Percentiles rank a stretch among this genome's conserved stretches.
These are phyloP conservation scores for Posidonia australis DNA, from an alignment of 106 monocot genomes.

Conservation along the genomic window DNA sequence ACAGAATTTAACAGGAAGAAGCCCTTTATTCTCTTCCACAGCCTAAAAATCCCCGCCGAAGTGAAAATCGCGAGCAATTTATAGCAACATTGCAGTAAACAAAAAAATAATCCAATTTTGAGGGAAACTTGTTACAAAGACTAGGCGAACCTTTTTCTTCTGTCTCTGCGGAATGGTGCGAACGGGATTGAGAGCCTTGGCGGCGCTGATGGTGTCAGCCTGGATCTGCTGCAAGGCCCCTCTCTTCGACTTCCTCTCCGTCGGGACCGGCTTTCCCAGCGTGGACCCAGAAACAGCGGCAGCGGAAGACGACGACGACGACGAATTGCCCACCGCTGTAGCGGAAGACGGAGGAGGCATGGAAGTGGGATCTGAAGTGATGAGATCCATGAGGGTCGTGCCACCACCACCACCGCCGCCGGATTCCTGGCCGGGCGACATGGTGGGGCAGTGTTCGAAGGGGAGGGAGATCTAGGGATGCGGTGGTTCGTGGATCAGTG, in stretches of 20 bases:
- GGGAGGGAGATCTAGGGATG: neutral
- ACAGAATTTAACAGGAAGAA: neutral
- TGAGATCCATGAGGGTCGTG: slow-evolving; percentile 80
- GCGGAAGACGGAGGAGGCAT: slow-evolving; percentile 4
- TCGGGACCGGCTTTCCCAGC: slow-evolving; percentile 50
- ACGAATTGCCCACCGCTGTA: no score
- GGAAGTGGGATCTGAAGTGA: slow-evolving; percentile 66
- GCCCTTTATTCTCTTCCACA: neutral
- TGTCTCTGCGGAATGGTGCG: slow-evolving; percentile 42
- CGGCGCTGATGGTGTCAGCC: slow-evolving; percentile 86
- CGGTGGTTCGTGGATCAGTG: neutral
- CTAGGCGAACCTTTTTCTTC: slow-evolving; percentile 46
- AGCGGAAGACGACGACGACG: slow-evolving; percentile 5
- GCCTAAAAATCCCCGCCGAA: neutral
- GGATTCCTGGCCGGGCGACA: slow-evolving; percentile 59
- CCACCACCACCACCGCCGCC: slow-evolving; percentile 13
- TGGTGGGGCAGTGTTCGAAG: slow-evolving; percentile 3
- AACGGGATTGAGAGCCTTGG: slow-evolving; percentile 89
- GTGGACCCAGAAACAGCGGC: slow-evolving; percentile 14
- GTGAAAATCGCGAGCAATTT: neutral
- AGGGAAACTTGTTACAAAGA: neutral
- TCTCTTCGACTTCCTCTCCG: slow-evolving; percentile 68
- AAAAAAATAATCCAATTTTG: neutral
- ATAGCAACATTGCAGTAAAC: neutral
- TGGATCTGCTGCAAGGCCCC: slow-evolving; percentile 81